Conservation (phyloP, 129 eudicot species). For the Centrapalus pauciflorus region DNA sequence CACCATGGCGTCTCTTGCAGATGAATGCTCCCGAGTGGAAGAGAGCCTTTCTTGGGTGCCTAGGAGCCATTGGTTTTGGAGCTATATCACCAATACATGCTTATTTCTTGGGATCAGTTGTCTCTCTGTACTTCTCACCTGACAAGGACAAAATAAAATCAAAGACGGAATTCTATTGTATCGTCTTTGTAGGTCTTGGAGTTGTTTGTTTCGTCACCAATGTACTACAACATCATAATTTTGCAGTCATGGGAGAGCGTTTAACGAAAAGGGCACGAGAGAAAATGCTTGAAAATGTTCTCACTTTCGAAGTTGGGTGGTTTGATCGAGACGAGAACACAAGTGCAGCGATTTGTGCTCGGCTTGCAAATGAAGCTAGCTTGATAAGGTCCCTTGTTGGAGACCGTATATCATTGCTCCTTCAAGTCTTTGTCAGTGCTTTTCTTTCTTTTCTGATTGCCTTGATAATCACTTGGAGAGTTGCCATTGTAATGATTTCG, state of each 20-base stretch:
- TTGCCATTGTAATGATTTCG: constrained; percentile 60
- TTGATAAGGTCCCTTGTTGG: constrained; percentile 63
- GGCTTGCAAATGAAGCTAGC: constrained; percentile 65
- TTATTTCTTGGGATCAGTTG: constrained; percentile 68
- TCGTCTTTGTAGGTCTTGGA: constrained; percentile 43
- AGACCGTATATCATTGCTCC: constrained; percentile 61
- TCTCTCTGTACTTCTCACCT: constrained; percentile 46
- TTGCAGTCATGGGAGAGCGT: constrained; percentile 78
- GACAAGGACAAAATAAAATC: constrained; percentile 38
- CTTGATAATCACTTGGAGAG: constrained; percentile 54
- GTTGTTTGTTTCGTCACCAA: constrained; percentile 58
- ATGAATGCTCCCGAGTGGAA: constrained; percentile 88
- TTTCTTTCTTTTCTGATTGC: constrained; percentile 49
- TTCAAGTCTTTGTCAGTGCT: constrained; percentile 64
- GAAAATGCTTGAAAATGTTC: constrained; percentile 48
- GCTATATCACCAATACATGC: constrained; percentile 54
- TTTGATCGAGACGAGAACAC: constrained; percentile 70
- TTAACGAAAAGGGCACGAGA: constrained; percentile 62
- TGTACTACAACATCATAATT: constrained; percentile 65
- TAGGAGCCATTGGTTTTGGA: constrained; percentile 58
- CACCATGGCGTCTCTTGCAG: constrained; percentile 51
- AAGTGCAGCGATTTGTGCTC: constrained; percentile 68
- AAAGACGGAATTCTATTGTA: constrained; percentile 42
- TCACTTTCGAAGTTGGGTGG: constrained; percentile 80
- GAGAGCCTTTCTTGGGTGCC: constrained; percentile 59